Base-by-base conservation (phyloP, 495 filamentous ascomycete genomes). In the Mytilinidion resinicola region DNA sequence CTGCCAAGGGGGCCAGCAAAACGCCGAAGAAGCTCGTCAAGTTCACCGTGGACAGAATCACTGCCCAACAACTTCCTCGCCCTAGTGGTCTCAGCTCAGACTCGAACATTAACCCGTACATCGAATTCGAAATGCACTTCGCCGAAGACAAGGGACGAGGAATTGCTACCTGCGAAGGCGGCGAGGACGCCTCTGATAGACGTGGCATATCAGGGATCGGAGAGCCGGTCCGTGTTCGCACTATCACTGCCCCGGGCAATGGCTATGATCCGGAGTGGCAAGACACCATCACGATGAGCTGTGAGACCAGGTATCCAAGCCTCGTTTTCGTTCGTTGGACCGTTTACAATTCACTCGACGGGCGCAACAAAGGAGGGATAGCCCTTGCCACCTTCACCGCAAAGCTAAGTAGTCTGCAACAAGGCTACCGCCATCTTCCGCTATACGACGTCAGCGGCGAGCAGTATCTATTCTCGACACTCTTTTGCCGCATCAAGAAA, bases 371-470 rank as follows among this genome's bases (percentile, higher is more conserved):
- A 33, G 82, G 82, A 53, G 83, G 76, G 68, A 73, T 78, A n/a
- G 82, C 85, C 14, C 71, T 96, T 43, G 93, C 90, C 4, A 91
- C 84, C 7, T 97, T 89, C 71, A 96, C 90, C 2, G 93, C 88
- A 41, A 97, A 96, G 73, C 83, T 98, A 43, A 86, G 76, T 74
- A 90, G 83, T 60, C 78, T 98, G 25, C 89, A 91, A 64, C 85
- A 95, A 71, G 93, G 93, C n/a, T 98, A 95, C 66, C 92, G 92
- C 50, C 95, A 96, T 62, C 79, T 98, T 39, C 93, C 92, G n/a
- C 78, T 98, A n/a, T 85, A 85, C 65, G 88, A 96, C 71, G 78
- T 80, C 44, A 87, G 89, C 56, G 93, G 92, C 52, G 90, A 96
- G 55, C 89, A 88, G 60, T 96, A 90, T 69, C 77, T 95, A 20